A percentile compares a stretch with the other conserved stretches of the same genome.
These are phyloP conservation scores for Rhizomucor pusillus DNA, from an alignment of 371 early-diverging fungal species.

Conservation along the genomic window DNA sequence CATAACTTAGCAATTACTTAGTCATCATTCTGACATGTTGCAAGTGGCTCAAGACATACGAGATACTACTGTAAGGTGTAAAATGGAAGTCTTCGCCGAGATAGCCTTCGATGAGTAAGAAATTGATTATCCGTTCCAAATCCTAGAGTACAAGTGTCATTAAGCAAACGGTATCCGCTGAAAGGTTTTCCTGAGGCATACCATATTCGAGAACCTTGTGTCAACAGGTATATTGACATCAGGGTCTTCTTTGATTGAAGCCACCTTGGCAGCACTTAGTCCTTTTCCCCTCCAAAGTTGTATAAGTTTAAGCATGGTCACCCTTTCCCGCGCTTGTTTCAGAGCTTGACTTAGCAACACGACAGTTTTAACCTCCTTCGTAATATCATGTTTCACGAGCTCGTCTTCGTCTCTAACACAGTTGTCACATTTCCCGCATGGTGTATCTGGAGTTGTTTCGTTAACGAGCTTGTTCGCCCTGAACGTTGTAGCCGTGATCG, in stretches of 20 bases:
- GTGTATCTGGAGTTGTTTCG: conserved; percentile 31
- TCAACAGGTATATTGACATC: conserved; percentile 34
- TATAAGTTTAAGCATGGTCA: conserved; percentile 52
- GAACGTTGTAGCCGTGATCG: conserved; percentile 6
- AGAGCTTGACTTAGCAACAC: conserved; percentile 42
- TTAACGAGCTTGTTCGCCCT: conserved; percentile 22
- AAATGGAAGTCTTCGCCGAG: conserved; percentile 58
- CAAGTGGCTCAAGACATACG: conserved; percentile 27
- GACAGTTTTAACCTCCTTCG: conserved; percentile 34
- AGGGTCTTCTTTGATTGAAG: conserved; percentile 23
- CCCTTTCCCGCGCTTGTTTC: conserved; percentile 34
- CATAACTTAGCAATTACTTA: background rate
- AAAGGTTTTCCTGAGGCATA: conserved; percentile 1
- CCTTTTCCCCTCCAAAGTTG: conserved; percentile 46
- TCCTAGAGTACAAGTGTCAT: conserved; percentile 20
- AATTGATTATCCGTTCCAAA: conserved; percentile 53
- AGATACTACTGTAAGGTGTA: conserved; percentile 54
- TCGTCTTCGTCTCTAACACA: conserved; percentile 23
- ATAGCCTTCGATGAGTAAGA: conserved; percentile 42
- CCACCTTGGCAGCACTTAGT: conserved; percentile 33
- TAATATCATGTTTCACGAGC: conserved; percentile 32
- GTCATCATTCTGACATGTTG: too few relatives aligned
- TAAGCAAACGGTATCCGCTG: background rate
- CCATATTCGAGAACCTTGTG: conserved; percentile 27
- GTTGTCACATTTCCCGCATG: conserved; percentile 57